Evolutionary conservation across 2,329 filamentous ascomycete species (phyloP).

Genomic region (Amauroascus verrucosus): DNA sequence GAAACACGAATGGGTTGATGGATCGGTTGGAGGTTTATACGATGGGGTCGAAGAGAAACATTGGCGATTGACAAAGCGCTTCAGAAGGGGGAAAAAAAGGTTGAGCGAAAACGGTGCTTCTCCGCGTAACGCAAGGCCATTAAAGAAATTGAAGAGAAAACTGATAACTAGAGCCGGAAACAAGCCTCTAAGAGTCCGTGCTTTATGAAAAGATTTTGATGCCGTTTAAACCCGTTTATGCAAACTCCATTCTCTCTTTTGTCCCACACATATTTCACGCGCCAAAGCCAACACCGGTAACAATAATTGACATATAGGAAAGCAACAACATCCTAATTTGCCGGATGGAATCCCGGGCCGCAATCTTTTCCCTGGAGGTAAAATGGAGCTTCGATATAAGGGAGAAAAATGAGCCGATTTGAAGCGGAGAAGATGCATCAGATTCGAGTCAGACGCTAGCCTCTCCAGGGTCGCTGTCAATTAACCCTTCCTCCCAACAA

Average conservation of each 20-base stretch:
- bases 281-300: conserved; percentile 7
- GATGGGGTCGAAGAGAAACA: no score
- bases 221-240: conserved; percentile 6
- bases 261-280: neutral
- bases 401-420: neutral
- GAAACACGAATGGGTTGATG: no score
- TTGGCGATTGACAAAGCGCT: no score
- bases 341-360: no score
- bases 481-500: conserved; percentile 34
- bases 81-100: no score
- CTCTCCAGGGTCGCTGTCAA: conserved; percentile 36
- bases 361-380: no score
- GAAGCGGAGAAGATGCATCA: neutral
- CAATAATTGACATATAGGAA: neutral
- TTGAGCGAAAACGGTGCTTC: no score
- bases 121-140: no score
- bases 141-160: neutral
- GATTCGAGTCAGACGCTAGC: conserved; percentile 27
- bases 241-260: conserved; percentile 7
- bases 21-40: no score
- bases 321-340: neutral
- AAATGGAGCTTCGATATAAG: neutral
- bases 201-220: conserved; percentile 1
- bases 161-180: neutral
- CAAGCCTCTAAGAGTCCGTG: conserved; percentile 5